Percentiles rank a stretch among this genome's conserved stretches.
These are phyloP conservation scores for Paramecium sonneborni DNA, from an alignment of 73 alveolate genomes.

Conservation along the genomic window DNA sequence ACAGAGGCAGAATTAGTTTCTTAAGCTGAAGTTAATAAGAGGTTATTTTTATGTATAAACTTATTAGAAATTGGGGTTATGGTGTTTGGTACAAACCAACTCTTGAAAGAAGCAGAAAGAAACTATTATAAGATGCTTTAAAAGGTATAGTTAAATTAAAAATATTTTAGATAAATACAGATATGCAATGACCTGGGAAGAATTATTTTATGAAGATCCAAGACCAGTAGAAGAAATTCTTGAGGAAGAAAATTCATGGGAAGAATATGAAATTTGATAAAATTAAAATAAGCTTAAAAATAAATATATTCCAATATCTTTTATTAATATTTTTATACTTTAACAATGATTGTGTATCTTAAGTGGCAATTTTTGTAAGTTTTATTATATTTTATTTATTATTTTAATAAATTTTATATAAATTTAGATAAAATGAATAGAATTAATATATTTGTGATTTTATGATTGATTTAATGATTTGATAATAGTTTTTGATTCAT, in stretches of 20 bases:
- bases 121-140: constrained; percentile 42
- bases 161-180: constrained; percentile 40
- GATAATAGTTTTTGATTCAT: no score
- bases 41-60: neutral
- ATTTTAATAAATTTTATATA: neutral
- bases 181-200: constrained; percentile 63
- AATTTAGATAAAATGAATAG: neutral
- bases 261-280: constrained; percentile 38
- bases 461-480: no score
- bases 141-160: neutral
- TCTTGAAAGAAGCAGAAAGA: constrained; percentile 60
- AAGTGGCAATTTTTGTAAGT: no score
- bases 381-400: neutral
- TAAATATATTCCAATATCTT: neutral
- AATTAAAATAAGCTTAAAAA: neutral
- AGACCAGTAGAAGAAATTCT: constrained; percentile 48
- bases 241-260: constrained; percentile 65
- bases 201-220: constrained; percentile 60
- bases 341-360: no score
- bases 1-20: constrained; percentile 15
- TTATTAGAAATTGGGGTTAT: constrained; percentile 65
- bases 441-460: no score
- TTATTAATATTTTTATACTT: neutral
- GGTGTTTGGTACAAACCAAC: constrained; percentile 66
- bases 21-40: constrained; percentile 60